Evolutionary conservation across 805 yeast genomes (phyloP), one percentile per base, ranked within the genome.

Genomic region (Candida montana): DNA sequence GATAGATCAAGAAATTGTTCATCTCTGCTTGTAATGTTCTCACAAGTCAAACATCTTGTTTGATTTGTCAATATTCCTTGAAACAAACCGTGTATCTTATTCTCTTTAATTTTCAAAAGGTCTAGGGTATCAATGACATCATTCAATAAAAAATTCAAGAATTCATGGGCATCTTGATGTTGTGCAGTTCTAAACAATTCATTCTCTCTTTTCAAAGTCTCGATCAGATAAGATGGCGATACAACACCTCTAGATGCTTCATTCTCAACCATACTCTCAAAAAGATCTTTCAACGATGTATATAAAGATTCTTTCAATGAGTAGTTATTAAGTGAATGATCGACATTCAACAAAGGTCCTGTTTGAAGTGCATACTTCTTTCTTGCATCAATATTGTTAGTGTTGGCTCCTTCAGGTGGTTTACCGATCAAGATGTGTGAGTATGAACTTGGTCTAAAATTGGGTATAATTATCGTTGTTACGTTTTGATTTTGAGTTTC

Each of bases 131-230:
- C 77, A 37, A 84, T 67, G 15, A 83, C 71, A 48, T 85, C 89
- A 61, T 93, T 93, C 40, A 93, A 68, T 51, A 90, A 60, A 56
- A 85, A 90, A 59, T 90, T 91, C 57, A 90, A 72, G 62, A 93
- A 93, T 64, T 93, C 99, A 63, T 93, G 99, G 5, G 98, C 97
- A 68, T 93, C 99, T 59, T 93, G 99, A 60, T 93, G 99, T 96
- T 89, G 90, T 33, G 85, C 80, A 43, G 88, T 82, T 47, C 95
- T 71, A 61, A 93, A 93, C 53, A 91, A 67, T 52, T 81, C 85
- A 58, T 91, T 93, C 50, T 86, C 90, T 42, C 75, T 75, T 59
- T 88, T 91, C 41, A 91, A 67, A 40, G 82, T 81, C 35, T 79
- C 82, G 33, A 93, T 76, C 37, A 93, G 74, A 51, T 76, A 73